Evolutionary conservation across 1,139 yeast genomes (phyloP).

Genomic region (Geotrichum phurueaensis): DNA sequence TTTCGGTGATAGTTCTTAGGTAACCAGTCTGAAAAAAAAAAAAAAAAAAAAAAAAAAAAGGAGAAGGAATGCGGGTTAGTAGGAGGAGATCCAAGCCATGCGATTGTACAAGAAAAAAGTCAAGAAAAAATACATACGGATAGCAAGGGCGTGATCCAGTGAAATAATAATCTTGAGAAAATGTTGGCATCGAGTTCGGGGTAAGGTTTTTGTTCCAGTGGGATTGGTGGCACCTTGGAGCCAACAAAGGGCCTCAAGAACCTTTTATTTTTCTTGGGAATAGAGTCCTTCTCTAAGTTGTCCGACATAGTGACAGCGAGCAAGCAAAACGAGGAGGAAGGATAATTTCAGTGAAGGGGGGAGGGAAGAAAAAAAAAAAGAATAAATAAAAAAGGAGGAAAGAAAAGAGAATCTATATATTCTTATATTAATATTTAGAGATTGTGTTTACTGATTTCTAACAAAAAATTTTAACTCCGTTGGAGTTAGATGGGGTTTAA

Average conservation of each 20-base stretch:
- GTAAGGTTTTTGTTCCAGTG: slow-evolving; percentile 24
- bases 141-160: slow-evolving; percentile 58
- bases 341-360: neutral
- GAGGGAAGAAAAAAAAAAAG: neutral
- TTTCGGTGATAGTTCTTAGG: slow-evolving; percentile 55
- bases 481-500: neutral
- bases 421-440: neutral
- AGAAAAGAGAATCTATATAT: no score
- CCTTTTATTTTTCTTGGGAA: slow-evolving; percentile 9
- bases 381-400: neutral
- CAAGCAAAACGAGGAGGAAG: neutral
- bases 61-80: neutral
- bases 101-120: neutral
- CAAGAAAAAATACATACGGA: slow-evolving; percentile 33
- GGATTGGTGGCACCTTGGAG: slow-evolving; percentile 30
- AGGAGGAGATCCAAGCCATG: neutral
- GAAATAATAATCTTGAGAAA: slow-evolving; percentile 38
- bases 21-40: slow-evolving; percentile 44
- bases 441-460: neutral
- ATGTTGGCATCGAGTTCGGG: slow-evolving; percentile 28
- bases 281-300: neutral
- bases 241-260: slow-evolving; percentile 28
- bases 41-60: slow-evolving; percentile 3
- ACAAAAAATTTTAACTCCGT: neutral
- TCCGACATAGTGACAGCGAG: neutral